These are phyloP conservation scores for Tranzscheliella williamsii DNA, from an alignment of 1,284 basidiomycete genomes.

Conservation along the genomic window DNA sequence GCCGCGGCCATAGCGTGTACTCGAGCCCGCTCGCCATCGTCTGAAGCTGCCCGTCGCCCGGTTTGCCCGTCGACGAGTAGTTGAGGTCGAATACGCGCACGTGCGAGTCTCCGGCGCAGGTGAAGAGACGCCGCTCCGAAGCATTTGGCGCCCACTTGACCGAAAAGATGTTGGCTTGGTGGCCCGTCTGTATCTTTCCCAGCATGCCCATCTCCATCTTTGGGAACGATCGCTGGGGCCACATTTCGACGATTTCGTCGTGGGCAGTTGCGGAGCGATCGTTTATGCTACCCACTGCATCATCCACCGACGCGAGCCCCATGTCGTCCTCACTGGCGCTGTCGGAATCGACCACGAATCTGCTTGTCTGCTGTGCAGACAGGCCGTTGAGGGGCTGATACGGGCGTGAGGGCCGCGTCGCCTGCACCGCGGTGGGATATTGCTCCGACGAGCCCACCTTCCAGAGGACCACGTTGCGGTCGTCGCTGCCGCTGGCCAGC, in stretches of 20 bases:
- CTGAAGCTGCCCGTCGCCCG: conserved; percentile 1
- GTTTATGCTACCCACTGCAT: too few species aligned
- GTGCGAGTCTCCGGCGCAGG: conserved; percentile 77
- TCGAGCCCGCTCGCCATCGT: conserved; percentile 8
- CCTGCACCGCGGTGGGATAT: conserved; percentile 38
- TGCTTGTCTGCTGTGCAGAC: background rate
- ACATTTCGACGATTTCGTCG: conserved; percentile 7
- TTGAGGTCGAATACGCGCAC: conserved; percentile 78
- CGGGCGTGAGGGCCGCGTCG: background rate
- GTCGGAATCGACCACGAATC: background rate
- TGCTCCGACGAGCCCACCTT: conserved; percentile 64
- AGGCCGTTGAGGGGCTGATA: background rate
- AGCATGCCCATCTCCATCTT: conserved; percentile 15
- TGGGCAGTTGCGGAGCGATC: too few species aligned
- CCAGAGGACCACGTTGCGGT: conserved; percentile 75
- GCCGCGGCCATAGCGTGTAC: conserved; percentile 12
- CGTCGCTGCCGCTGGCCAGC: conserved; percentile 79
- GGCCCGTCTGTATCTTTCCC: conserved; percentile 59
- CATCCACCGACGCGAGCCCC: background rate
- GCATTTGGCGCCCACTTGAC: conserved; percentile 75
- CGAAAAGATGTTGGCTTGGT: conserved; percentile 84
- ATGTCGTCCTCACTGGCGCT: background rate
- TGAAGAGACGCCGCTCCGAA: conserved; percentile 64
- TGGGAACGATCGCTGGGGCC: conserved; percentile 13
- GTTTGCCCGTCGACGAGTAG: conserved; percentile 8